Base-by-base conservation (phyloP, 352 stramenopile species). In the Globisporangium lucens region DNA sequence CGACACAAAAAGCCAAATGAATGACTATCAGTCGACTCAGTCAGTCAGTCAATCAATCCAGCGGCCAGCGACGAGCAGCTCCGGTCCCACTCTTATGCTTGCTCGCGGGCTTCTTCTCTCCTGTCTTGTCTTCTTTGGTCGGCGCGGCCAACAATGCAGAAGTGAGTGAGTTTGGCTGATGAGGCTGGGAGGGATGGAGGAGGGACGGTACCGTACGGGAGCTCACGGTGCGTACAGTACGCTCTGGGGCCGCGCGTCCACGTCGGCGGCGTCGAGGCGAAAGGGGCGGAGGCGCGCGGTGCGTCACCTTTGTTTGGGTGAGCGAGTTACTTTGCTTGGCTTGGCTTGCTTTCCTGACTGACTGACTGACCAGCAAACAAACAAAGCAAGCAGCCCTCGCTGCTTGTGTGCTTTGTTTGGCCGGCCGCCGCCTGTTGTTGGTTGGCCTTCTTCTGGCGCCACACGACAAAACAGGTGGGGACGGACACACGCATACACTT, bases 51-150 rank as follows among this genome's bases (percentile, higher is more conserved):
- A 53, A 53, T 63, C 57, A 30, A 63, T 30, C 56, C n/a, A 62
- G 56, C 38, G 35, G 35, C n/a, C 56, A 51, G 57, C 57, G 57
- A 41, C 29, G 53, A 59, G 53, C 52, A 13, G 52, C 55, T 60
- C 29, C 55, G 30, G 51, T 66, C 61, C 61, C 61, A 66, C 61
- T 66, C 61, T 59, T 30, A 53, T 33, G 36, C 51, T 24, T 41
- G n/a, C 41, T 8, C 57, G 57, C 36, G 35, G 60, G 22, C 51
- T 59, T 58, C 51, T 66, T 66, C 46, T 17, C 15, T 56, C 24
- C 17, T 24, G 30, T 29, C 17, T 33, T 61, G 38, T 46, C 36
- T 52, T 51, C 43, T 51, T n/a, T 51, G 43, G 17, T 51, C 43
- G 17, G 43, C 5, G 38, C 13, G 17, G 17, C 15, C 43, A 33